A percentile compares a stretch with the other conserved stretches of the same genome.
These are phyloP conservation scores for Aegilops umbellulata DNA, from an alignment of 176 grass and related monocot species.

Conservation along the genomic window DNA sequence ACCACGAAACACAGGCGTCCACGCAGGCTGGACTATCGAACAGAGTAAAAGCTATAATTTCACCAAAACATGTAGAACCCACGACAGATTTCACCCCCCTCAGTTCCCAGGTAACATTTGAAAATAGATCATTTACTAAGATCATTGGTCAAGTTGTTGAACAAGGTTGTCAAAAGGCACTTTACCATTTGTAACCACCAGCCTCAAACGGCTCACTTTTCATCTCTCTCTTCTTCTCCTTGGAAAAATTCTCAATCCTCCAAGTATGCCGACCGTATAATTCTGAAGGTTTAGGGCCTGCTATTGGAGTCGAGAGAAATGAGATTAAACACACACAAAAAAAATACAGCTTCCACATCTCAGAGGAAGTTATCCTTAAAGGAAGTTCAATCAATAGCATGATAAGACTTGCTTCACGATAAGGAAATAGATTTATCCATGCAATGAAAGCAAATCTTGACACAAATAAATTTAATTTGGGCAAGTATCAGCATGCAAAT, in stretches of 20 bases:
- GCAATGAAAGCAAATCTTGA: slow-evolving; percentile 6
- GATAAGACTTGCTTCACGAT: slow-evolving; percentile 6
- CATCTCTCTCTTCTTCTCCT: slow-evolving; percentile 94
- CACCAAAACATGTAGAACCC: neutral
- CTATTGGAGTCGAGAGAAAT: slow-evolving; percentile 17
- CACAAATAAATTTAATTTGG: neutral
- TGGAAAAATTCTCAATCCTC: slow-evolving; percentile 95
- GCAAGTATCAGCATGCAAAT: slow-evolving; percentile 2
- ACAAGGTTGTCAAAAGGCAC: slow-evolving; percentile 9
- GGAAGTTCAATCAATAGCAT: neutral
- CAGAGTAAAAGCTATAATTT: neutral
- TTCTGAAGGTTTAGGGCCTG: slow-evolving; percentile 77
- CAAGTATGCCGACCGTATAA: slow-evolving; percentile 81
- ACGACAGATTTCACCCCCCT: neutral
- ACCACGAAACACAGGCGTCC: neutral
- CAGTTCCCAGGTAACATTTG: neutral
- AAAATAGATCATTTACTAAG: neutral
- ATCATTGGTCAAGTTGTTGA: slow-evolving; percentile 6
- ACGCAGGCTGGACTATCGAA: neutral
- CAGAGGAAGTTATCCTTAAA: neutral
- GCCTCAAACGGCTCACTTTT: slow-evolving; percentile 93
- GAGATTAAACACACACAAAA: slow-evolving; percentile 6
- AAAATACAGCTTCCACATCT: slow-evolving; percentile 22
- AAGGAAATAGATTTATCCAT: slow-evolving; percentile 15
- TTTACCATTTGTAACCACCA: slow-evolving; percentile 98